These are phyloP conservation scores for Malassezia yamatoensis DNA, from an alignment of 1,284 basidiomycete genomes.

Conservation along the genomic window DNA sequence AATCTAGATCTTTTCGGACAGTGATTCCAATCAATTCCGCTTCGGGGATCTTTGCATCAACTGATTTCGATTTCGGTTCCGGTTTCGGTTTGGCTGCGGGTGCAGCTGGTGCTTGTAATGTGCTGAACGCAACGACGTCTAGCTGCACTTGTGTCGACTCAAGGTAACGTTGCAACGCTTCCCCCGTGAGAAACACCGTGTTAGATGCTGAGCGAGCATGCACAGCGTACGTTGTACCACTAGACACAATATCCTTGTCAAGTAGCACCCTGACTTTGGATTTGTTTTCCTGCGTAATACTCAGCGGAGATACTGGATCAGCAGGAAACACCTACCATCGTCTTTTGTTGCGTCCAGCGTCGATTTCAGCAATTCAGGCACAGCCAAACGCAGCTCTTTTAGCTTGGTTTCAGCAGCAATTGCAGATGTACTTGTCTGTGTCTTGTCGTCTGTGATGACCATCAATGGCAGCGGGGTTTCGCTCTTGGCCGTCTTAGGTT, in stretches of 20 bases:
- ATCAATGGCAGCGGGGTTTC: slow-evolving; percentile 74
- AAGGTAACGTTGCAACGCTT: slow-evolving; percentile 34
- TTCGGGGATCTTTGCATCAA: slow-evolving; percentile 39
- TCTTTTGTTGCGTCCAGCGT: slow-evolving; percentile 78
- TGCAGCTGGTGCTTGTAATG: slow-evolving; percentile 23
- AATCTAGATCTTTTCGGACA: slow-evolving; percentile 44
- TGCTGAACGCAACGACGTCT: slow-evolving; percentile 31
- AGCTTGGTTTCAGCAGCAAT: slow-evolving; percentile 73
- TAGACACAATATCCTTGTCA: slow-evolving; percentile 30
- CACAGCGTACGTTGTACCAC: slow-evolving; percentile 30
- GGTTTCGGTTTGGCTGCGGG: slow-evolving; percentile 18
- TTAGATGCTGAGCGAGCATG: slow-evolving; percentile 36
- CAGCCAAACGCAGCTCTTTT: slow-evolving; percentile 81
- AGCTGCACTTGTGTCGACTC: slow-evolving; percentile 36
- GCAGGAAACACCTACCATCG: slow-evolving; percentile 57
- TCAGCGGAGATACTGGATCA: slow-evolving; percentile 30
- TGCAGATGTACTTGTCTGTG: slow-evolving; percentile 59
- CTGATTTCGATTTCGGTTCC: slow-evolving; percentile 22
- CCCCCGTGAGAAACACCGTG: slow-evolving; percentile 40
- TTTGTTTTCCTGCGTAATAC: slow-evolving; percentile 32
- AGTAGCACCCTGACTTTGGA: slow-evolving; percentile 30
- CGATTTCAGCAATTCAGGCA: slow-evolving; percentile 72
- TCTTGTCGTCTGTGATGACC: slow-evolving; percentile 71
- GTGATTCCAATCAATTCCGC: slow-evolving; percentile 47
- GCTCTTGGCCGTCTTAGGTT: slow-evolving; percentile 79